Percentiles rank a stretch among this genome's conserved stretches.
Conservation (phyloP, 495 filamentous ascomycete genomes). For the Aspergillus ellipticus region DNA sequence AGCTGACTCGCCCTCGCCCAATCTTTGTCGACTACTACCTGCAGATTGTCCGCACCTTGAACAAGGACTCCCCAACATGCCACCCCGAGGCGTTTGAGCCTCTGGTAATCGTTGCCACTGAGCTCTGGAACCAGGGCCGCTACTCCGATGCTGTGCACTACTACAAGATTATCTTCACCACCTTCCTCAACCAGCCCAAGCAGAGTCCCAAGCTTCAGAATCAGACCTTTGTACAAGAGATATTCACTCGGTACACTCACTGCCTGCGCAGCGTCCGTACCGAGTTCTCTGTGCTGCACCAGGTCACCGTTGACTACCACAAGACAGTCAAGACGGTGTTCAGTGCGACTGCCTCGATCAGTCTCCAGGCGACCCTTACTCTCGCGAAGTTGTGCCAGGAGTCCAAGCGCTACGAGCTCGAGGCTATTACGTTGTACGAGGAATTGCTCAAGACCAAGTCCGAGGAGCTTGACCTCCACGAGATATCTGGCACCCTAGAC, state of each 20-base stretch:
- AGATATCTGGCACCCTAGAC: slow-evolving; percentile 34
- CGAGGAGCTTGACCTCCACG: slow-evolving; percentile 22
- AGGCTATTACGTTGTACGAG: slow-evolving; percentile 36
- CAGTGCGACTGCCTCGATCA: slow-evolving; percentile 32
- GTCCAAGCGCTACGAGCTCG: slow-evolving; percentile 34
- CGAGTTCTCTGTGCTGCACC: slow-evolving; percentile 30
- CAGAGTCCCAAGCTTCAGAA: slow-evolving; percentile 30
- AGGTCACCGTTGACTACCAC: slow-evolving; percentile 32
- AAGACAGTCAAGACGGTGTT: slow-evolving; percentile 31
- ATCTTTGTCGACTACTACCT: slow-evolving; percentile 41
- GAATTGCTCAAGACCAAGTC: slow-evolving; percentile 33
- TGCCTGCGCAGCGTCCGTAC: slow-evolving; percentile 32
- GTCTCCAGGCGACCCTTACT: slow-evolving; percentile 33
- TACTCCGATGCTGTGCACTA: slow-evolving; percentile 34
- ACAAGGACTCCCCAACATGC: slow-evolving; percentile 32
- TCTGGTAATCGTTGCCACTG: slow-evolving; percentile 32
- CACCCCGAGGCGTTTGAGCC: slow-evolving; percentile 36
- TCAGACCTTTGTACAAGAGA: slow-evolving; percentile 26
- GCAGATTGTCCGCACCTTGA: slow-evolving; percentile 33
- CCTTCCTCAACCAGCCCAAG: slow-evolving; percentile 30
- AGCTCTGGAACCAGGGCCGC: slow-evolving; percentile 38
- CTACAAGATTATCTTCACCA: slow-evolving; percentile 34
- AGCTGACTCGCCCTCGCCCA: slow-evolving; percentile 34
- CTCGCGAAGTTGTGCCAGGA: slow-evolving; percentile 39
- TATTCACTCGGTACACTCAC: slow-evolving; percentile 35